Base-by-base conservation (phyloP, 805 yeast species). In the Ogataea methylovora region DNA sequence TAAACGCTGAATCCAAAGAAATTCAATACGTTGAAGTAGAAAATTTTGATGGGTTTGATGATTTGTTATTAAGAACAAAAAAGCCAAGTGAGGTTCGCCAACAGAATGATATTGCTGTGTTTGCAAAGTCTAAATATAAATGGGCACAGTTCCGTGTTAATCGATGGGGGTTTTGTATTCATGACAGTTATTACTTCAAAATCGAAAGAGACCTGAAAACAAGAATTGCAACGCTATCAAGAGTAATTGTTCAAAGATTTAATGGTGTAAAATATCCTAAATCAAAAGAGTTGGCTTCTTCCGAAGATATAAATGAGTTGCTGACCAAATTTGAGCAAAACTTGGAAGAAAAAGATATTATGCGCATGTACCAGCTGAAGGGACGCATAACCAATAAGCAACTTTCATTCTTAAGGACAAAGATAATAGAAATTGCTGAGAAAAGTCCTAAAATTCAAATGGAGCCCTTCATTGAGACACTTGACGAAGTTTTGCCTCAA, bases 31-130 rank as follows among this genome's bases (percentile, higher is more conserved):
- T 56, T 20, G 58, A 56, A 23, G 41, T 52, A 26, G 46, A 46
- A n/a, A 51, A 45, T 19, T 43, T 44, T 31, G 55, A 52, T 30
- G 57, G 57, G 1, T 47, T 45, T 21, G 41, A 51, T 6, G 53
- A 54, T 10, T 29, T 55, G 18, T 29, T 54, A 15, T 35, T 36
- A n/a, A 38, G 44, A 12, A 43, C 48, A 5, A 37, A 34, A 15
- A 36, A 34, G 14, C 25, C 33, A 23, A 32, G 42, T 26, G 33
- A 35, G 24, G 18, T 30, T 27, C 31, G 33, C 27, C 28, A 37
- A 4, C 40, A 39, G 7, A 43, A 47, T 27, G 27, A 23, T 30
- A 21, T 30, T 10, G 4, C 27, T 6, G n/a, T 16, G 6, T 30
- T 30, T 15, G 14, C 12, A 9, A 30, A 21, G 14, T 15, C 14